phyloP scores from a whole-genome alignment of 441 rosid species.

The Erodium chrysanthum region DNA sequence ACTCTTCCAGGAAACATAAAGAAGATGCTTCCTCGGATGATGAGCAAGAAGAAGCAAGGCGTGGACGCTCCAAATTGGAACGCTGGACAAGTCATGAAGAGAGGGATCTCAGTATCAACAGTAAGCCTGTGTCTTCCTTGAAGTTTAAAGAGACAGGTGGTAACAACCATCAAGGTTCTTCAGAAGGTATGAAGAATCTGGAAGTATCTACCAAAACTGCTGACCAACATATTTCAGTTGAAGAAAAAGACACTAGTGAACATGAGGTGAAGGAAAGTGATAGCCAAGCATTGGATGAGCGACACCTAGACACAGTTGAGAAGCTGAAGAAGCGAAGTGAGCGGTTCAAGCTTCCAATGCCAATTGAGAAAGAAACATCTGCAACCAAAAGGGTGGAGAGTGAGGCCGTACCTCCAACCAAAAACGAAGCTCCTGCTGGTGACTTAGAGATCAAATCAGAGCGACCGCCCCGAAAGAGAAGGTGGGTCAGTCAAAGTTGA shows the following conservation, averaged over 20 bases:
- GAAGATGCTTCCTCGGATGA: conserved; percentile 68
- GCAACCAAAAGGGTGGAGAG: conserved; percentile 55
- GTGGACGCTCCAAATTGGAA: conserved; percentile 84
- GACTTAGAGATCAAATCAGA: conserved; percentile 62
- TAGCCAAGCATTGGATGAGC: conserved; percentile 48
- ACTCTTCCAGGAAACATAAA: conserved; percentile 43
- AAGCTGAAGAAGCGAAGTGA: conserved; percentile 96
- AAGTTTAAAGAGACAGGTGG: conserved; percentile 20
- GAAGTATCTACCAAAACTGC: conserved; percentile 33
- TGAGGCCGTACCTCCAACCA: conserved; percentile 36
- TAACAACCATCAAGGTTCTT: conserved; percentile 25
- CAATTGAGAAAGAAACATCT: conserved; percentile 59
- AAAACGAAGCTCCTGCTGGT: conserved; percentile 42
- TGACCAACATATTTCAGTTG: conserved; percentile 33
- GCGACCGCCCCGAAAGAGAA: conserved; percentile 79
- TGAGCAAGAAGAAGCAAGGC: conserved; percentile 63
- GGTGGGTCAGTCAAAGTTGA: conserved; percentile 49
- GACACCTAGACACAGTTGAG: conserved; percentile 85
- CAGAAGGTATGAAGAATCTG: conserved; percentile 27
- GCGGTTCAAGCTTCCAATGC: conserved; percentile 93
- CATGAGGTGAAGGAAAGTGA: conserved; percentile 48
- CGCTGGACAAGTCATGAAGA: conserved; percentile 93
- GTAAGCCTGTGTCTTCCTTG: conserved; percentile 51
- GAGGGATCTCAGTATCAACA: conserved; percentile 51
- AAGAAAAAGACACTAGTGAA: conserved; percentile 28